phyloP scores from a whole-genome alignment of 2,329 filamentous ascomycete species.

The Aspergillus vadensis region DNA sequence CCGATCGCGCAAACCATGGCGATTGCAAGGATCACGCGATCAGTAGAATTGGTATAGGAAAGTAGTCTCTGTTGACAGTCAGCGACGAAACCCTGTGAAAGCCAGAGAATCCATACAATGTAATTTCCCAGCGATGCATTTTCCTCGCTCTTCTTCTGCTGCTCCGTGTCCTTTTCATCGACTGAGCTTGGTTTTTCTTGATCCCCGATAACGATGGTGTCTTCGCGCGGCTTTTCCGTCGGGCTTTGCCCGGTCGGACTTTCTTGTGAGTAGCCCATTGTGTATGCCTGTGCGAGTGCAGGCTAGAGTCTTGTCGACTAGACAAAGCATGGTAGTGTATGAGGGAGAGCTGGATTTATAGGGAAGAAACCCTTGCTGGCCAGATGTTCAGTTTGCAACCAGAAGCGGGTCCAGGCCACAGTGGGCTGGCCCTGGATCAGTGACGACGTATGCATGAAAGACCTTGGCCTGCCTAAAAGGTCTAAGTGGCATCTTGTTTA shows the following conservation, averaged over 20 bases:
- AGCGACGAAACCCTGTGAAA: not conserved
- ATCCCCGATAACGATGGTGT: not conserved
- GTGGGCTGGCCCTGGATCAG: not conserved
- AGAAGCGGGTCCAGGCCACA: not conserved
- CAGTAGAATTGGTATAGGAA: constrained; percentile 22
- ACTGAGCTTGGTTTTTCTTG: too few species aligned
- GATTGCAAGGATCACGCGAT: constrained; percentile 22
- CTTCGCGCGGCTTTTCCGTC: not conserved
- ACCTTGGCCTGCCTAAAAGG: not conserved
- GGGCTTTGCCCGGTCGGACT: not conserved
- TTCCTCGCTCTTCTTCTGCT: constrained; percentile 9
- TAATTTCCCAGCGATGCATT: constrained; percentile 17
- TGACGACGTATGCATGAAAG: not conserved
- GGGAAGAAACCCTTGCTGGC: not conserved
- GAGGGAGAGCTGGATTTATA: not conserved
- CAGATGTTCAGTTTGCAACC: not conserved
- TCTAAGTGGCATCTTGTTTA: not conserved
- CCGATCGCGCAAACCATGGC: constrained; percentile 26
- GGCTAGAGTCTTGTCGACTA: not conserved
- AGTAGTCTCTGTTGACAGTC: constrained; percentile 23
- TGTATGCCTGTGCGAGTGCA: not conserved
- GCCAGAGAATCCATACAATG: constrained; percentile 11
- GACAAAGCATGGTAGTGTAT: not conserved
- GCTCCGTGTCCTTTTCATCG: not conserved
- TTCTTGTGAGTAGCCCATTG: not conserved